These are phyloP conservation scores for Carex arenaria DNA, from an alignment of 202 grass and related monocot genomes.

Conservation along the genomic window DNA sequence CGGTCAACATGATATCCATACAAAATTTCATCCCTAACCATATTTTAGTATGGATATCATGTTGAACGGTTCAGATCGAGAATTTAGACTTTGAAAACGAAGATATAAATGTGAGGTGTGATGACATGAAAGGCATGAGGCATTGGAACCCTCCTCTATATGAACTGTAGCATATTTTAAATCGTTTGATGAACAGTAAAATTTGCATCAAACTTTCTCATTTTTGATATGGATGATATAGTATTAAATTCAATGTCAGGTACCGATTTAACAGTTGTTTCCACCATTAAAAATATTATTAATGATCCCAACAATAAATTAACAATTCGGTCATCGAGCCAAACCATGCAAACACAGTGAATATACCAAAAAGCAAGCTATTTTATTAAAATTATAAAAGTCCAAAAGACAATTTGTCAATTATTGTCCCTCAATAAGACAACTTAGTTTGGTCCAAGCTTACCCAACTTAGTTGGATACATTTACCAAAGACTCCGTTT, in stretches of 20 bases:
- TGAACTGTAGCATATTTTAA: not conserved
- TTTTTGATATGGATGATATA: not conserved
- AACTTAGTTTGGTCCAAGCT: not conserved
- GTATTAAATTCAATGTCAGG: not conserved
- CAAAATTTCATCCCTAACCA: too few relatives aligned
- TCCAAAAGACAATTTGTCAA: not conserved
- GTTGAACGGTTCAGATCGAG: too few relatives aligned
- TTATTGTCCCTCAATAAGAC: not conserved
- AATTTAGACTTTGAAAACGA: too few relatives aligned
- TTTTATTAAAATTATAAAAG: not conserved
- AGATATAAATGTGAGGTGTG: too few relatives aligned
- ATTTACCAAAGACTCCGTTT: not conserved
- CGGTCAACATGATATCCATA: too few relatives aligned
- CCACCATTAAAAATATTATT: not conserved
- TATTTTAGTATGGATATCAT: too few relatives aligned
- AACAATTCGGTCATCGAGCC: not conserved
- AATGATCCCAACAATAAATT: not conserved
- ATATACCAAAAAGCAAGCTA: not conserved
- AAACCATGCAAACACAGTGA: not conserved
- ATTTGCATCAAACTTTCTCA: not conserved
- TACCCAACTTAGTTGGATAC: not conserved
- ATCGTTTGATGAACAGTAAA: not conserved
- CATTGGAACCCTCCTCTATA: not conserved
- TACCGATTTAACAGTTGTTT: too few relatives aligned
- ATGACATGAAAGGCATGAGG: too few relatives aligned